Percentiles rank a stretch among this genome's conserved stretches.
Conservation (phyloP, 2,329 filamentous ascomycete genomes). For the Penicillium frequentans region DNA sequence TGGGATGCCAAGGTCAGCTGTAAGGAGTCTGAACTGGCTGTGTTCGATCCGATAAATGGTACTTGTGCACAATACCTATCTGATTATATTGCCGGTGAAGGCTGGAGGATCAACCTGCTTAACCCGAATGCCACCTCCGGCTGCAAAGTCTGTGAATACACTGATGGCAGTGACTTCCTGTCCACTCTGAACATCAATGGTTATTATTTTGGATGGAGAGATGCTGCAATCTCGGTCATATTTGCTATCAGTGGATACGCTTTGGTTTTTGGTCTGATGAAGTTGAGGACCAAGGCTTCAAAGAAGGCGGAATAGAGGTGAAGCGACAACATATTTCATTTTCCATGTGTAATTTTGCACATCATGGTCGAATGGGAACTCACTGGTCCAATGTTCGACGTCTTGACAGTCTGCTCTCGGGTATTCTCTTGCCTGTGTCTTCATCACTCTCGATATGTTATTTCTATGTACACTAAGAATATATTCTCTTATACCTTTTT, state of each 20-base stretch:
- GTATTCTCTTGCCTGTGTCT: no score
- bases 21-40: slow-evolving; percentile 4
- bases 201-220: slow-evolving; percentile 64
- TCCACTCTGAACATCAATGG: slow-evolving; percentile 56
- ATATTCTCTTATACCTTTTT: no score
- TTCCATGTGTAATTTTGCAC: no score
- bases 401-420: no score
- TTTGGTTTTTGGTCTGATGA: slow-evolving; percentile 37
- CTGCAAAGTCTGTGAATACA: slow-evolving; percentile 62
- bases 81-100: slow-evolving; percentile 48
- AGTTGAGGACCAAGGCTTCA: slow-evolving; percentile 21
- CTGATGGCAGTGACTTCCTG: slow-evolving; percentile 57
- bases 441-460: no score
- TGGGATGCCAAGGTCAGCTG: slow-evolving; percentile 4
- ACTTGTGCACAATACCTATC: slow-evolving; percentile 57
- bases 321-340: neutral
- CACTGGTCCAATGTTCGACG: no score
- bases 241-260: slow-evolving; percentile 55
- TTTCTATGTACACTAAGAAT: no score
- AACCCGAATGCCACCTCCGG: slow-evolving; percentile 56
- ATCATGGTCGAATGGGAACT: no score
- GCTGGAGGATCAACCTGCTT: slow-evolving; percentile 50
- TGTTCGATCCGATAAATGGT: slow-evolving; percentile 5
- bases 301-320: slow-evolving; percentile 18
- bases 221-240: slow-evolving; percentile 57